Base-by-base conservation (phyloP, 2,329 filamentous ascomycete genomes). In the Talaromyces sp. region DNA sequence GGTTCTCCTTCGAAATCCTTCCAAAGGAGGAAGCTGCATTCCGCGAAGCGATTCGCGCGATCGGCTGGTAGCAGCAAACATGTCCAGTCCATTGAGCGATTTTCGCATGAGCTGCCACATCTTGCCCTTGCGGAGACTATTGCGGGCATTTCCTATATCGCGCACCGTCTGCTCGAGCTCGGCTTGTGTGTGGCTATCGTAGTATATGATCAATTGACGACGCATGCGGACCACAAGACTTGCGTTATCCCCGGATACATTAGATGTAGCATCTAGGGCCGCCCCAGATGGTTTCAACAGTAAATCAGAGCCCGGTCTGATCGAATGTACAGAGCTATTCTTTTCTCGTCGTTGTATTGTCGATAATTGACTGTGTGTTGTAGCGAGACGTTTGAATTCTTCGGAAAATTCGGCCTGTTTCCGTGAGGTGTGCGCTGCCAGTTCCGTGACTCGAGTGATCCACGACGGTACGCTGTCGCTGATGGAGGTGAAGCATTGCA, bases 141-240 rank as follows among this genome's bases (percentile, higher is more conserved):
- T 96, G 65, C 93, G 84, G 59, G 90, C 91, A 1, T 87, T 86
- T 5, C 91, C 92, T 41, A 97, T 88, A 64, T 90, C 90, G 67
- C 92, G 89, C 64, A 97, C 93, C 59, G 97, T 80, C 63, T 89
- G 84, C 71, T 96, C 93, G 69, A 97, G 92, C 45, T 89, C 87
- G 60, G 87, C 87, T 74, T 97, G 93, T 3, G 96, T 89, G 67
- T 92, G 89, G 70, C 90, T 91, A 74, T 97, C 93, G 74, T 97
- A 97, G 77, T 92, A 93, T n/a, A 97, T 90, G 47, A 95, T 88
- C 56, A 94, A 89, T 83, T 92, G 90, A 65, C 84, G 88, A 69
- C 90, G 86, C 3, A 87, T 88, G 63, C 90, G 87, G 74, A 90
- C 90, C 67, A 87, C 86, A n/a, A 71, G 68, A 33, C 72, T 69